phyloP scores from a whole-genome alignment of 2,329 filamentous ascomycete genomes.

The Aspergillus novofumigatus region DNA sequence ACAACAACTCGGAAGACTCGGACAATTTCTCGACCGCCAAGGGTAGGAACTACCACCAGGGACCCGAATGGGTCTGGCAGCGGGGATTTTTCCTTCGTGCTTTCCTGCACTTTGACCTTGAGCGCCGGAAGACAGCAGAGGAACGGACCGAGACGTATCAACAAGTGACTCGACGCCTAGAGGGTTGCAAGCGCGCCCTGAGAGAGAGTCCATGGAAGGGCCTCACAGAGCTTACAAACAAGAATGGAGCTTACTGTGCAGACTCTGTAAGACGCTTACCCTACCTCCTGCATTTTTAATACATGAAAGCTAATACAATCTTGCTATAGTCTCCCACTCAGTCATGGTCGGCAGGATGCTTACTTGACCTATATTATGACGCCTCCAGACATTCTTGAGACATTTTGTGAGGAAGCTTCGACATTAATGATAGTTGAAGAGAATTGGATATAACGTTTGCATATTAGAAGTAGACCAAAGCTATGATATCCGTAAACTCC shows the following conservation, averaged over 20 bases:
- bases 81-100: constrained; percentile 93
- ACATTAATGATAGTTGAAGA: not conserved
- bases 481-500: not conserved
- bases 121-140: constrained; percentile 61
- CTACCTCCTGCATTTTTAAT: not conserved
- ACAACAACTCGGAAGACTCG: constrained; percentile 91
- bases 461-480: not conserved
- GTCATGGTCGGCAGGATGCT: constrained; percentile 89
- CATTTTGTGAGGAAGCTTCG: not conserved
- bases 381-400: constrained; percentile 49
- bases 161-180: constrained; percentile 79
- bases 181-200: constrained; percentile 82
- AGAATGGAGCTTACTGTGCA: constrained; percentile 73
- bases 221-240: constrained; percentile 87
- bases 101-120: constrained; percentile 82
- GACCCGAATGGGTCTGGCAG: constrained; percentile 97
- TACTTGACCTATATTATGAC: constrained; percentile 96
- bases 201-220: constrained; percentile 80
- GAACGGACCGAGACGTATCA: constrained; percentile 86
- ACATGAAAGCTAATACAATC: constrained; percentile 9
- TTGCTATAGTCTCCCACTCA: constrained; percentile 75
- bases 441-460: not conserved
- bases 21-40: constrained; percentile 88
- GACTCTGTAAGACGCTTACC: constrained; percentile 67
- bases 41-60: constrained; percentile 96